Evolutionary conservation across 2,329 filamentous ascomycete species (phyloP).

Genomic region (Chrysosporium keratinophilum): DNA sequence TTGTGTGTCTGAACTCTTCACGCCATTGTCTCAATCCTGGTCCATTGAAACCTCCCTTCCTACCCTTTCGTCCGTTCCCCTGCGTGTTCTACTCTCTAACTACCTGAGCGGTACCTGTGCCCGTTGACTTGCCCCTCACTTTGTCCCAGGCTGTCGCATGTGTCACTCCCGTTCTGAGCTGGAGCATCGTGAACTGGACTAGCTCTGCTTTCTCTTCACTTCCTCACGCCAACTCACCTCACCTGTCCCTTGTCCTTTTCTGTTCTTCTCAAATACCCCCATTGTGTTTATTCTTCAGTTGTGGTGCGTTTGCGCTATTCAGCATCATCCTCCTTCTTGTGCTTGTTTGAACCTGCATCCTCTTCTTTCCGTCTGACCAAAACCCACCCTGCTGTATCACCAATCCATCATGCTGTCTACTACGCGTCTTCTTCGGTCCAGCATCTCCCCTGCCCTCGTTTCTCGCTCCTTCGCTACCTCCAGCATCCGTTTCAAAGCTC

Average conservation of each 20-base stretch:
- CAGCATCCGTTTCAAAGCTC: slow-evolving; percentile 44
- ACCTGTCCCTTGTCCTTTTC: background rate
- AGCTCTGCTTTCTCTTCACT: slow-evolving; percentile 1
- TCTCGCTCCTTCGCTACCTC: slow-evolving; percentile 52
- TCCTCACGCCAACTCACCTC: background rate
- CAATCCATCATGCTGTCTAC: slow-evolving; percentile 32
- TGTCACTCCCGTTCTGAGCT: slow-evolving; percentile 2
- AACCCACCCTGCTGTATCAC: background rate
- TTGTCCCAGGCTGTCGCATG: background rate
- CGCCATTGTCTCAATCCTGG: background rate
- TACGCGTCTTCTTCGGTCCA: slow-evolving; percentile 41
- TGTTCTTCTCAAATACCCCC: background rate
- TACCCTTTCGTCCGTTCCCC: slow-evolving; percentile 7
- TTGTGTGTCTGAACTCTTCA: background rate
- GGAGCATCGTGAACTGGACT: background rate
- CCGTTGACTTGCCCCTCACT: slow-evolving; percentile 3
- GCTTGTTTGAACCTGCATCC: background rate
- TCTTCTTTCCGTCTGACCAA: background rate
- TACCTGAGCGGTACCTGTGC: background rate
- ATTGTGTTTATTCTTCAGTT: slow-evolving; percentile 3
- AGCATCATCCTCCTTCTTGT: background rate
- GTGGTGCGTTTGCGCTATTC: background rate
- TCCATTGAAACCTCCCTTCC: slow-evolving; percentile 12
- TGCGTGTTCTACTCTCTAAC: background rate
- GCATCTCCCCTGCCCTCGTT: slow-evolving; percentile 39